Percentiles rank a stretch among this genome's conserved stretches.
Evolutionary conservation across 768 basidiomycete species (phyloP).

Genomic region (Obba rivulosa): DNA sequence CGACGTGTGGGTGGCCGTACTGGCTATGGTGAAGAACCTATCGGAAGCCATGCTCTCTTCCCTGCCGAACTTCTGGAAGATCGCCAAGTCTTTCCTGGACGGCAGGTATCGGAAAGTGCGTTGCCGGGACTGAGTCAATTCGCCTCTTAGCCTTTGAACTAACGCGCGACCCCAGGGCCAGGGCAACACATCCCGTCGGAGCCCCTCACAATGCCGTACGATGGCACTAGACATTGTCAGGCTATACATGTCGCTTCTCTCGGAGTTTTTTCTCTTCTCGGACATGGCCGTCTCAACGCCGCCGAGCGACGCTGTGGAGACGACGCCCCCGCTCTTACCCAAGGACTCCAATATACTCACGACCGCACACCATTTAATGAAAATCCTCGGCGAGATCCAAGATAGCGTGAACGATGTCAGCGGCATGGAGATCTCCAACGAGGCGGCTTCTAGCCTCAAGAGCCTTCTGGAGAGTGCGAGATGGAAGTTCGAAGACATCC

Average conservation of each 20-base stretch:
- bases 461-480: slow-evolving; percentile 73
- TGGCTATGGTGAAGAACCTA: slow-evolving; percentile 77
- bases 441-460: slow-evolving; percentile 62
- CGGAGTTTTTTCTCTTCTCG: slow-evolving; percentile 81
- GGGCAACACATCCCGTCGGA: slow-evolving; percentile 54
- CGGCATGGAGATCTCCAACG: slow-evolving; percentile 75
- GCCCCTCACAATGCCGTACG: slow-evolving; percentile 74
- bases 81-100: slow-evolving; percentile 86
- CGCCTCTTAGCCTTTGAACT: neutral
- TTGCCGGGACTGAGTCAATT: slow-evolving; percentile 3
- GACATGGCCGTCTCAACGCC: slow-evolving; percentile 69
- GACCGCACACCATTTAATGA: slow-evolving; percentile 73
- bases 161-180: neutral
- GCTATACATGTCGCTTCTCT: slow-evolving; percentile 78
- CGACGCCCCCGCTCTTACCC: slow-evolving; percentile 55
- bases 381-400: slow-evolving; percentile 77
- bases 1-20: slow-evolving; percentile 76
- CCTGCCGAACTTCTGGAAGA: slow-evolving; percentile 91
- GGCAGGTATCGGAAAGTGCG: slow-evolving; percentile 87
- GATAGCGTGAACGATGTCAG: slow-evolving; percentile 82
- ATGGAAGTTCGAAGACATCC: slow-evolving; percentile 85
- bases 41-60: slow-evolving; percentile 82
- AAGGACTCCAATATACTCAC: slow-evolving; percentile 76
- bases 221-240: slow-evolving; percentile 88
- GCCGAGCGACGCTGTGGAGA: slow-evolving; percentile 30